Conservation (phyloP, 169 alveolate species). For the Neospora caninum region DNA sequence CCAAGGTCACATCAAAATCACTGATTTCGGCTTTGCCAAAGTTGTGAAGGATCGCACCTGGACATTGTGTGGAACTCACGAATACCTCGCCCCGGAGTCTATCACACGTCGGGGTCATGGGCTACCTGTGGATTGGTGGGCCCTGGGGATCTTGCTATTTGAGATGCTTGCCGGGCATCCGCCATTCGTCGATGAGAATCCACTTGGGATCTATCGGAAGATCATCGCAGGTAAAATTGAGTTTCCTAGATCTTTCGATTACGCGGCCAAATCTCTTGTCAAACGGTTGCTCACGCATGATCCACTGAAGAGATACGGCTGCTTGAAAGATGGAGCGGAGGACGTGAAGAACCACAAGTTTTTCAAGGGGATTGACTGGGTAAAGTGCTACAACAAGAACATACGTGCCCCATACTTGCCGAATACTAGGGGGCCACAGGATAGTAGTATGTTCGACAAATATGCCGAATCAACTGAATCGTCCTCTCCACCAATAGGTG, state of each 20-base stretch:
- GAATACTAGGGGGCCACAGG: conserved; percentile 76
- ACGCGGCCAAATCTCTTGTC: conserved; percentile 84
- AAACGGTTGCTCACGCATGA: conserved; percentile 88
- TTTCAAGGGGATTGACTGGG: conserved; percentile 88
- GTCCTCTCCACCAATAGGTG: conserved; percentile 36
- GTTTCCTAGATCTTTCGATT: conserved; percentile 67
- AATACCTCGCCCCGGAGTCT: conserved; percentile 97
- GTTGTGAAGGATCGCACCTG: conserved; percentile 94
- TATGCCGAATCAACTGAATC: conserved; percentile 84
- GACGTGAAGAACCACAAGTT: conserved; percentile 84
- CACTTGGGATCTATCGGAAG: conserved; percentile 94
- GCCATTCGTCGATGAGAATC: conserved; percentile 97
- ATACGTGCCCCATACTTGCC: conserved; percentile 88
- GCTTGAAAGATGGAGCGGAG: conserved; percentile 82
- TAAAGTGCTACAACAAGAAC: conserved; percentile 69
- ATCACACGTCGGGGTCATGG: conserved; percentile 73
- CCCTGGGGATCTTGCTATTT: conserved; percentile 95
- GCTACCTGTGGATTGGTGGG: conserved; percentile 97
- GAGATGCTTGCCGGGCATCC: conserved; percentile 98
- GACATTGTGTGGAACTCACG: conserved; percentile 99
- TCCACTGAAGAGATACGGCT: conserved; percentile 87
- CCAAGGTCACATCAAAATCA: conserved; percentile 95
- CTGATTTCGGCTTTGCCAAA: conserved; percentile 99
- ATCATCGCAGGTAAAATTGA: conserved; percentile 90
- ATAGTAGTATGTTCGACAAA: conserved; percentile 81